Evolutionary conservation across 257 asterid genomes (phyloP).

Genomic region (Fraxinus quadrangulata): DNA sequence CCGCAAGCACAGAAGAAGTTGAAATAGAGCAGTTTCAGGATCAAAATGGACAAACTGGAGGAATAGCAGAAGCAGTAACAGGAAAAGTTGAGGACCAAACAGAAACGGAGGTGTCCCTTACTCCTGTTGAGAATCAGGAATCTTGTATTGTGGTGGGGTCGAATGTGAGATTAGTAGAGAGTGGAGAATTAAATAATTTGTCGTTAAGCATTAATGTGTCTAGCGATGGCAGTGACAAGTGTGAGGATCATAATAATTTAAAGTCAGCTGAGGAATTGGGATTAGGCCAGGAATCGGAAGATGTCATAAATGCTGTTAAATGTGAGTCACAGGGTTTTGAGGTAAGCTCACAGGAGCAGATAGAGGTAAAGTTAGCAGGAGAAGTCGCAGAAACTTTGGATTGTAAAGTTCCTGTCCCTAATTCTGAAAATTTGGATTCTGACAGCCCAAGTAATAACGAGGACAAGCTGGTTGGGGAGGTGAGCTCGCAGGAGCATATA

Average conservation of each 20-base stretch:
- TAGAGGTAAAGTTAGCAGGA: slow-evolving; percentile 19
- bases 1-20: slow-evolving; percentile 22
- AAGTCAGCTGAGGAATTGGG: slow-evolving; percentile 26
- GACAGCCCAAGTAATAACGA: not conserved
- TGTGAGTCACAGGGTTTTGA: slow-evolving; percentile 18
- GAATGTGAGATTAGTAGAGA: slow-evolving; percentile 27
- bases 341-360: slow-evolving; percentile 21
- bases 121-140: slow-evolving; percentile 32
- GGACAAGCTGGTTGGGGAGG: slow-evolving; percentile 1
- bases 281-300: slow-evolving; percentile 26
- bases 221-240: slow-evolving; percentile 17
- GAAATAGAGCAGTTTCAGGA: slow-evolving; percentile 26
- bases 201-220: not conserved
- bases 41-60: slow-evolving; percentile 27
- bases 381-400: slow-evolving; percentile 14
- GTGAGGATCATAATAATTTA: slow-evolving; percentile 22
- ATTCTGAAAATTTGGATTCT: not conserved
- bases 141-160: slow-evolving; percentile 24
- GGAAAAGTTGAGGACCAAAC: slow-evolving; percentile 25
- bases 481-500: slow-evolving; percentile 16
- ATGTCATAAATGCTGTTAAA: slow-evolving; percentile 26
- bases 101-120: slow-evolving; percentile 25
- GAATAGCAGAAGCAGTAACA: slow-evolving; percentile 15
- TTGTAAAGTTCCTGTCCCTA: not conserved
- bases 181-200: slow-evolving; percentile 13